Evolutionary conservation across 2,329 filamentous ascomycete species (phyloP).

Genomic region (Cladosporium sp.): DNA sequence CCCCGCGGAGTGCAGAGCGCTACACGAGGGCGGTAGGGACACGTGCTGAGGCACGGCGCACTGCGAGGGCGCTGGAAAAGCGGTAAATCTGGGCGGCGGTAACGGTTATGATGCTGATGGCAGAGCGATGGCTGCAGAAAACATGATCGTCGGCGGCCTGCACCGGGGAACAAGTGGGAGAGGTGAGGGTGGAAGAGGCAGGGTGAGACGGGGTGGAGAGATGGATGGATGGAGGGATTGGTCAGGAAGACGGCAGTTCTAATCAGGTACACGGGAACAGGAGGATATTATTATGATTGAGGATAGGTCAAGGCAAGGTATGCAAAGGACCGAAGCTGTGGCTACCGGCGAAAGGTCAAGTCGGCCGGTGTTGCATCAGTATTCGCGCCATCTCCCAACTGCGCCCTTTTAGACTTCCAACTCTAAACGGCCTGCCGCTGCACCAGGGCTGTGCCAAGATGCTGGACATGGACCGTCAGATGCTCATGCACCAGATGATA

Average conservation of each 20-base stretch:
- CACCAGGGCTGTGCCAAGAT: not conserved
- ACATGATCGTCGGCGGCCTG: constrained; percentile 8
- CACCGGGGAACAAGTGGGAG: not conserved
- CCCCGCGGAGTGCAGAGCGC: not conserved
- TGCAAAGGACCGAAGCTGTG: not conserved
- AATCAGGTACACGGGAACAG: too few relatives aligned
- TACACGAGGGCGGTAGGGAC: not conserved
- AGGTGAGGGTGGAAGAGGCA: not conserved
- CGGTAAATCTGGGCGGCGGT: not conserved
- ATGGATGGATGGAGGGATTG: not conserved
- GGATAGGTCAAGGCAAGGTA: too few relatives aligned
- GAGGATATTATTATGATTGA: too few relatives aligned
- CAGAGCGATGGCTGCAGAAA: not conserved
- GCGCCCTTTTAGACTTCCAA: not conserved
- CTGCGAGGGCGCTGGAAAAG: not conserved
- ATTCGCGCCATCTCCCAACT: not conserved
- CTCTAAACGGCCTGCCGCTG: not conserved
- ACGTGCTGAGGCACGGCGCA: not conserved
- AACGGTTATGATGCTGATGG: not conserved
- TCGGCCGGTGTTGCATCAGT: not conserved
- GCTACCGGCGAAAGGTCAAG: not conserved
- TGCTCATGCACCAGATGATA: not conserved
- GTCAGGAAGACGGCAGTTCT: too few relatives aligned
- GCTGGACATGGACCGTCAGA: not conserved
- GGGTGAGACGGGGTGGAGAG: not conserved